Evolutionary conservation across 768 basidiomycete genomes (phyloP).

Genomic region (Macrolepiota fuliginosa): DNA sequence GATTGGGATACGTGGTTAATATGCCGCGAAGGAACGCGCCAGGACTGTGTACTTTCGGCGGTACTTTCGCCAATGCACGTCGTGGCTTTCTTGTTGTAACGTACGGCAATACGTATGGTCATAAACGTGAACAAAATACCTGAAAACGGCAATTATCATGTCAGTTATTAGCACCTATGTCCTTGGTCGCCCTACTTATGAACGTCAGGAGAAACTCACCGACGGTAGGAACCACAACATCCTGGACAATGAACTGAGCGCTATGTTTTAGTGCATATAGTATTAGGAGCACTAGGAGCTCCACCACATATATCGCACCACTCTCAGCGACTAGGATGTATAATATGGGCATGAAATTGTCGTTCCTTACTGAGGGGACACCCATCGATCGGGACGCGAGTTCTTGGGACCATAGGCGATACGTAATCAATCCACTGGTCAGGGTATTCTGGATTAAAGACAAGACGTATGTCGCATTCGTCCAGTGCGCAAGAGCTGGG

Average conservation of each 20-base stretch:
- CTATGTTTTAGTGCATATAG: conserved; percentile 14
- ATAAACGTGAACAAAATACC: conserved; percentile 7
- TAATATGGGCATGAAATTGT: conserved; percentile 15
- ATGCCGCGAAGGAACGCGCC: neutral
- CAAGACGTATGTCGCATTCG: conserved; percentile 12
- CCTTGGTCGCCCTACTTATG: neutral
- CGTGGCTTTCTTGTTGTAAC: neutral
- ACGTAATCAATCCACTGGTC: conserved; percentile 13
- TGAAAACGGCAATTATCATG: neutral
- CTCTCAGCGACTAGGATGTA: conserved; percentile 16
- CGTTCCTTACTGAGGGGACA: neutral
- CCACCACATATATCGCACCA: conserved; percentile 16
- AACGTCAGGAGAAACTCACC: neutral
- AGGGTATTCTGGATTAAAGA: conserved; percentile 10
- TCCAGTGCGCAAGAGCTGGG: conserved; percentile 1
- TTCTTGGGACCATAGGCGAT: conserved; percentile 12
- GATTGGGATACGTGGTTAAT: neutral
- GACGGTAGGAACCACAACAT: conserved; percentile 5
- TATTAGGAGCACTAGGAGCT: conserved; percentile 15
- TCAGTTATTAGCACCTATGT: neutral
- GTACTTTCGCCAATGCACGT: neutral
- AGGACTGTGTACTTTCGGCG: neutral
- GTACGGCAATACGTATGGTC: neutral
- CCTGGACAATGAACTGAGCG: conserved; percentile 13
- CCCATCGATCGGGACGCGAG: conserved; percentile 2